A percentile compares a stretch with the other conserved stretches of the same genome.
Conservation (phyloP, 148 eudicot genomes). For the Pouteria glomerata region DNA sequence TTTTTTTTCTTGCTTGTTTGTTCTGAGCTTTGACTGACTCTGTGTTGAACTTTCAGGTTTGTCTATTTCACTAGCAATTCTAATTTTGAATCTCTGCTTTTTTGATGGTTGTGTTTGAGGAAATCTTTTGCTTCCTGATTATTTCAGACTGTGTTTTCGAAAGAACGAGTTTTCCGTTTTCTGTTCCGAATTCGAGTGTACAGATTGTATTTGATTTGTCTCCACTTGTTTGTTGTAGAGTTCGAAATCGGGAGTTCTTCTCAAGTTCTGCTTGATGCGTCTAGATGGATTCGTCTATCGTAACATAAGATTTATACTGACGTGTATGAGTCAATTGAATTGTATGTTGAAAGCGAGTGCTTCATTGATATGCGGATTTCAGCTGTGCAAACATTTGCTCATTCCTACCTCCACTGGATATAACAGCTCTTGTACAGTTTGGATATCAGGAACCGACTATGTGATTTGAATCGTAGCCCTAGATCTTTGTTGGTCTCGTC, state of each 20-base stretch:
- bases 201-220: too few species aligned
- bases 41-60: too few species aligned
- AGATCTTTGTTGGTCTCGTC: not conserved
- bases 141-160: not conserved
- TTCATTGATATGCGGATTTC: too few species aligned
- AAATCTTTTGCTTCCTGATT: not conserved
- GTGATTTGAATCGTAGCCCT: not conserved
- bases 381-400: too few species aligned
- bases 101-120: not conserved
- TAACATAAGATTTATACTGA: too few species aligned
- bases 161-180: not conserved
- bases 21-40: not conserved
- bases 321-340: too few species aligned
- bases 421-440: conserved; percentile 10
- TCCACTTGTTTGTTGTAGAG: too few species aligned
- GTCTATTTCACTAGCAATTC: not conserved
- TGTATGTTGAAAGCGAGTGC: too few species aligned
- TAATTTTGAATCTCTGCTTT: not conserved
- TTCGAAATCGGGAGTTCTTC: too few species aligned
- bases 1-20: not conserved
- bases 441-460: not conserved
- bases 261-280: too few species aligned
- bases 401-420: conserved; percentile 32
- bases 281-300: too few species aligned
- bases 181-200: not conserved